Evolutionary conservation across 208 protist genomes (phyloP).

Genomic region (Trypanosoma mega): DNA sequence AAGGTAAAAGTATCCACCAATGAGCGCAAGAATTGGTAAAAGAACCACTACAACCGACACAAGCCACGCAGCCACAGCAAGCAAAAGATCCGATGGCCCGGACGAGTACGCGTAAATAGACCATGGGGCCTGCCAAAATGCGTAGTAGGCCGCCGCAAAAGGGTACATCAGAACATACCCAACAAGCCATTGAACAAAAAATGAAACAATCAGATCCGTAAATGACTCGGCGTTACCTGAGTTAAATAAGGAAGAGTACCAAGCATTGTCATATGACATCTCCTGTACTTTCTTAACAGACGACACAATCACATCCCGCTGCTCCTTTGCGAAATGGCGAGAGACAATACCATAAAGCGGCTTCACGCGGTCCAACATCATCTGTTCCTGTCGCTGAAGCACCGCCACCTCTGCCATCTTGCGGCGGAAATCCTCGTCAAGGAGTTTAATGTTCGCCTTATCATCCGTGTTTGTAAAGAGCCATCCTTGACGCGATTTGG

Average conservation of each 20-base stretch:
- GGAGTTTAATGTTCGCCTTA: slow-evolving; percentile 63
- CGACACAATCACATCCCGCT: slow-evolving; percentile 52
- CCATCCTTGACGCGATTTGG: slow-evolving; percentile 54
- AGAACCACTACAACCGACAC: slow-evolving; percentile 60
- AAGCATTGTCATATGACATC: slow-evolving; percentile 82
- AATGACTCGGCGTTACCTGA: slow-evolving; percentile 67
- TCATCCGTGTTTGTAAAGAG: slow-evolving; percentile 61
- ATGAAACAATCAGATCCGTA: slow-evolving; percentile 77
- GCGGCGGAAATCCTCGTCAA: slow-evolving; percentile 65
- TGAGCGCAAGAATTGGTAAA: slow-evolving; percentile 57
- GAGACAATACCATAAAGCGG: slow-evolving; percentile 85
- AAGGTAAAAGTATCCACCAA: slow-evolving; percentile 37
- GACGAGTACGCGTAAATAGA: slow-evolving; percentile 79
- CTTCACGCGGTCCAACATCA: slow-evolving; percentile 80
- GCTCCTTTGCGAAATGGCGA: slow-evolving; percentile 73
- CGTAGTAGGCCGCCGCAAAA: slow-evolving; percentile 84
- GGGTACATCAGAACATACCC: slow-evolving; percentile 81
- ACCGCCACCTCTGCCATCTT: slow-evolving; percentile 43
- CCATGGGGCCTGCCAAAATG: slow-evolving; percentile 70
- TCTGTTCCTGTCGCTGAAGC: slow-evolving; percentile 58
- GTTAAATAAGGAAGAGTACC: slow-evolving; percentile 74
- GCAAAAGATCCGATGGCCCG: slow-evolving; percentile 52
- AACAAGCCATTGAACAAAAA: slow-evolving; percentile 77
- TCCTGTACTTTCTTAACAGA: slow-evolving; percentile 61
- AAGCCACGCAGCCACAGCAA: slow-evolving; percentile 55